Base-by-base conservation (phyloP, 2,329 filamentous ascomycete species). In the Trichoderma hamatum region DNA sequence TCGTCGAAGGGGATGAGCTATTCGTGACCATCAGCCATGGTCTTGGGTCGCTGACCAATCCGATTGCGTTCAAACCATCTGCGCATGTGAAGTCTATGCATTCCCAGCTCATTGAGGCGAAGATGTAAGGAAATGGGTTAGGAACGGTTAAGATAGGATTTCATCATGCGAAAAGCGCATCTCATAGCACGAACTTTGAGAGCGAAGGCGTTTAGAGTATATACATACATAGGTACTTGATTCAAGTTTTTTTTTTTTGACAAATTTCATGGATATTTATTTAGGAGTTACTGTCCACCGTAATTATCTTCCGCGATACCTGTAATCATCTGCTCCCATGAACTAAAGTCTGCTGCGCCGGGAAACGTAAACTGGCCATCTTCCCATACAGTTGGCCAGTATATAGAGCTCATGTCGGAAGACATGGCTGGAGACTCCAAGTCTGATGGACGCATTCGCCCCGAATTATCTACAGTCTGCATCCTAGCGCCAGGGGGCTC, bases 261-360 rank as follows among this genome's bases (percentile, higher is more conserved):
- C 51, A 16, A 26, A 28, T 30, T 39, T 19, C 2, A 32, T 55
- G 9, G 19, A 10, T 24, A 7, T 43, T 19, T 55, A 13, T 28
- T 4, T n/a, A 30, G 10, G 46, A 24, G 5, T 14, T 26, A 64
- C 10, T 54, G 49, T n/a, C 61, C 61, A 6, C 39, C 28, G 19
- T 64, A 65, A 52, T 36, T 65, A 26, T 65, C 62, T 46, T 65
- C 52, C 19, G 62, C 62, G 46, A 56, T 65, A 24, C 55, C 62
- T 46, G 51, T 46, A 11, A 65, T 65, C 62, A 65, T 65, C 51
- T 65, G 62, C 52, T 65, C 62, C 62, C 62, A 65, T 19, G 51
- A 46, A 30, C 51, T 65, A 32, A 65, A 65, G 26, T 65, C 62
- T 13, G 62, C 51, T 19, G 62, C 51, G 24, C 62, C 62, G 16